phyloP scores from a whole-genome alignment of 169 alveolate genomes.

The Cryptosporidium muris region DNA sequence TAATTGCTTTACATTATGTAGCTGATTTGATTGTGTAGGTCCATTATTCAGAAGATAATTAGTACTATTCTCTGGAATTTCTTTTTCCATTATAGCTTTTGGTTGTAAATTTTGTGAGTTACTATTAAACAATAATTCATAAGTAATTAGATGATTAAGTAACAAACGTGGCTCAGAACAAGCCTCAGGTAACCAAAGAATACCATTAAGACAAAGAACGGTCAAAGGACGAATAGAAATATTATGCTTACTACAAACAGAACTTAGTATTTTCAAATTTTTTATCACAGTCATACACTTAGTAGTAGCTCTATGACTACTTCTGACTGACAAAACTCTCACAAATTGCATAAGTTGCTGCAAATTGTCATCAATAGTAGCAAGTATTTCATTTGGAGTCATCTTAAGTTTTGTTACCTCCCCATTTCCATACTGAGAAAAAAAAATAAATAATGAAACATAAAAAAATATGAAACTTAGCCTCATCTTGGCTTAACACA shows the following conservation, averaged over 20 bases:
- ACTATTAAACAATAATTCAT: neutral
- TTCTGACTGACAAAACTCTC: neutral
- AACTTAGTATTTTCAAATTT: constrained; percentile 12
- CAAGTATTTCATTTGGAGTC: constrained; percentile 35
- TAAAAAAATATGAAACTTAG: neutral
- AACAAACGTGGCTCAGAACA: constrained; percentile 19
- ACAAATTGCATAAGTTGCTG: constrained; percentile 5
- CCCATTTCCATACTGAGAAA: neutral
- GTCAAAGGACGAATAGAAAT: constrained; percentile 21
- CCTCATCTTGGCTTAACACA: too few species aligned
- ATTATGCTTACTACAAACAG: constrained; percentile 31
- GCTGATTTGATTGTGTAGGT: too few species aligned
- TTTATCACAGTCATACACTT: constrained; percentile 33
- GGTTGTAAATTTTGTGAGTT: neutral
- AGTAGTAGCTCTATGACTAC: constrained; percentile 14
- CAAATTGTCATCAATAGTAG: constrained; percentile 16
- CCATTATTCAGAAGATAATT: too few species aligned
- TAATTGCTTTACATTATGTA: too few species aligned
- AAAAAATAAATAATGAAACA: neutral
- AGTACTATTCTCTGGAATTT: too few species aligned
- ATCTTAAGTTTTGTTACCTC: constrained; percentile 31
- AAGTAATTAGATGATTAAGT: constrained; percentile 7
- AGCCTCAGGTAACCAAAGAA: constrained; percentile 60
- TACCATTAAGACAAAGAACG: constrained; percentile 27
- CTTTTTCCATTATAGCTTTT: too few species aligned